Conservation (phyloP, 2,329 filamentous ascomycete species). For the Cercospora sp. region DNA sequence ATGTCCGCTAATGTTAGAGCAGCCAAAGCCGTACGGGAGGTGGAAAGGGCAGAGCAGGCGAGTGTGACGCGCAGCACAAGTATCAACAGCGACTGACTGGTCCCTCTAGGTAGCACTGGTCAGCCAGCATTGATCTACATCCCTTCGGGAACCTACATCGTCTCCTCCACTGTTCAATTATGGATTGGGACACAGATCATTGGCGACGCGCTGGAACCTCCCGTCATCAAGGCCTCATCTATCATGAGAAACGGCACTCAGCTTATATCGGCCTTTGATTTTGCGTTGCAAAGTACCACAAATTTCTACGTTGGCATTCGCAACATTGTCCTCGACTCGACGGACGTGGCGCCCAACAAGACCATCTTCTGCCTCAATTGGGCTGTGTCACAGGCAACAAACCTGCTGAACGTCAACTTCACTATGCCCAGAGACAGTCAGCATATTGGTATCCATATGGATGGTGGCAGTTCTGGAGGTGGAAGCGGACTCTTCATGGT, state of each 20-base stretch:
- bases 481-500: constrained; percentile 35
- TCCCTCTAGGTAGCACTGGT: constrained; percentile 36
- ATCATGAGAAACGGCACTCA: constrained; percentile 23
- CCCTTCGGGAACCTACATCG: constrained; percentile 45
- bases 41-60: constrained; percentile 14
- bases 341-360: constrained; percentile 18
- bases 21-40: constrained; percentile 20
- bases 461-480: constrained; percentile 31
- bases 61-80: not conserved
- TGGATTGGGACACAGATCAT: constrained; percentile 92
- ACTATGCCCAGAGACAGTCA: constrained; percentile 40
- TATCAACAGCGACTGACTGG: not conserved
- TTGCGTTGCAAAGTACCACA: constrained; percentile 27
- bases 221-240: constrained; percentile 62
- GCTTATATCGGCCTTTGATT: constrained; percentile 30
- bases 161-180: constrained; percentile 75
- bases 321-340: constrained; percentile 36
- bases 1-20: not conserved
- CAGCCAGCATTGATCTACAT: constrained; percentile 57
- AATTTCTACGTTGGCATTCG: constrained; percentile 37
- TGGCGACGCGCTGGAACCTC: constrained; percentile 70
- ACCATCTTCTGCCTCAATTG: constrained; percentile 32
- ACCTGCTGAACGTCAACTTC: constrained; percentile 36
- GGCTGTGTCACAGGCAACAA: constrained; percentile 36
- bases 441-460: constrained; percentile 42